Percentiles rank a stretch among this genome's conserved stretches.
phyloP scores from a whole-genome alignment of 2,329 filamentous ascomycete genomes.

The Talaromyces sp. region DNA sequence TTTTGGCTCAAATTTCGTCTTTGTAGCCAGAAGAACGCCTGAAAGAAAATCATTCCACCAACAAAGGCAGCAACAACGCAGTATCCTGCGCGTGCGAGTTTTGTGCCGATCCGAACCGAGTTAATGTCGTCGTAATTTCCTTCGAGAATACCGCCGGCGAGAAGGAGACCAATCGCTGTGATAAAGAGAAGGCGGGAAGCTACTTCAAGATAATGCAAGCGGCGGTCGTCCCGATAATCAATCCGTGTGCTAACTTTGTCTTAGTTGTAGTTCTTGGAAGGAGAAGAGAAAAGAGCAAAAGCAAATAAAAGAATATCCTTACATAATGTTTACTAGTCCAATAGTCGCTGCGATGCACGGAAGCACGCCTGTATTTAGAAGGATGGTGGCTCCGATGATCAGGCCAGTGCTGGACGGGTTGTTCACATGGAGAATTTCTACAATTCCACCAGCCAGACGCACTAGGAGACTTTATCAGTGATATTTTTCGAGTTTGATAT shows the following conservation, averaged over 20 bases:
- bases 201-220: slow-evolving; percentile 9
- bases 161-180: slow-evolving; percentile 15
- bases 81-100: slow-evolving; percentile 20
- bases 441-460: slow-evolving; percentile 15
- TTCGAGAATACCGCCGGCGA: slow-evolving; percentile 17
- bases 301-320: neutral
- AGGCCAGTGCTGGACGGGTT: slow-evolving; percentile 13
- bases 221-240: slow-evolving; percentile 8
- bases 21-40: slow-evolving; percentile 18
- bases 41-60: slow-evolving; percentile 15
- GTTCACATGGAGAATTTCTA: slow-evolving; percentile 17
- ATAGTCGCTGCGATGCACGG: slow-evolving; percentile 22
- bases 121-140: slow-evolving; percentile 14
- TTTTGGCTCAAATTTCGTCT: slow-evolving; percentile 8
- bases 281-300: neutral
- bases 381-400: slow-evolving; percentile 16
- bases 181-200: slow-evolving; percentile 18
- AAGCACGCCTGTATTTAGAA: slow-evolving; percentile 20
- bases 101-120: slow-evolving; percentile 12
- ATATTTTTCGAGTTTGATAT: neutral
- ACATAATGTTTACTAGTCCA: slow-evolving; percentile 21
- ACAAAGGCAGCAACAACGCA: slow-evolving; percentile 18
- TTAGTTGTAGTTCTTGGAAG: neutral
- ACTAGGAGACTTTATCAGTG: slow-evolving; percentile 8
- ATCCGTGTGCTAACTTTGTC: neutral